phyloP scores from a whole-genome alignment of 495 filamentous ascomycete genomes.

The Entonaema liquescens region DNA sequence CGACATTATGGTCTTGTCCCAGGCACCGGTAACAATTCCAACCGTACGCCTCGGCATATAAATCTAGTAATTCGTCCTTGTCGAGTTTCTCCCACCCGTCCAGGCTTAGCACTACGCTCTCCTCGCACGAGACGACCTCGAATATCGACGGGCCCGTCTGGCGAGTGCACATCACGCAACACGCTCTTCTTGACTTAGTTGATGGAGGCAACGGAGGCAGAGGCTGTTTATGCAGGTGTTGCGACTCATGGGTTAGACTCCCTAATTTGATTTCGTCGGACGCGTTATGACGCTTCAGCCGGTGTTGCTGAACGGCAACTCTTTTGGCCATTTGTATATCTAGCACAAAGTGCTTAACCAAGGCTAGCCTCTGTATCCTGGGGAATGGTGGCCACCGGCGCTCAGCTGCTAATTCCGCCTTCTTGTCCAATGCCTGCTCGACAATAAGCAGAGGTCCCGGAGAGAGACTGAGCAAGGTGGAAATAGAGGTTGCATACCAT shows the following conservation, averaged over 20 bases:
- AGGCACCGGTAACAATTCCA: constrained; percentile 36
- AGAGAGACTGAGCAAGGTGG: constrained; percentile 14
- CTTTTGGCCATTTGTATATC: constrained; percentile 37
- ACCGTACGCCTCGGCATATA: constrained; percentile 36
- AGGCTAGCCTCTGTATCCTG: constrained; percentile 22
- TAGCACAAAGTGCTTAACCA: constrained; percentile 33
- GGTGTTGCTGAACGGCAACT: constrained; percentile 31
- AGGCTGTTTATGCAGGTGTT: constrained; percentile 32
- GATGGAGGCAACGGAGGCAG: constrained; percentile 9
- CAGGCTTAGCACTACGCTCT: constrained; percentile 36
- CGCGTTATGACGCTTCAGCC: constrained; percentile 24
- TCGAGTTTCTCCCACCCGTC: constrained; percentile 28
- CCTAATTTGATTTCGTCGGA: constrained; percentile 20
- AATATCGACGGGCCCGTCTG: constrained; percentile 34
- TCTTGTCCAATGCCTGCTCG: constrained; percentile 22
- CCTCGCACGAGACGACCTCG: constrained; percentile 35
- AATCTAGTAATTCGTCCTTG: constrained; percentile 29
- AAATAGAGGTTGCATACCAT: constrained; percentile 31
- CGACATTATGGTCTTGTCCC: constrained; percentile 29
- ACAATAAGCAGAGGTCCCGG: constrained; percentile 20
- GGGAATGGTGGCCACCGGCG: constrained; percentile 32
- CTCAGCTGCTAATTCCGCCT: constrained; percentile 12
- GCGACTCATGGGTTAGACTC: constrained; percentile 31
- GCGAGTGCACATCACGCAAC: constrained; percentile 34
- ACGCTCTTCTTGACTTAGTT: constrained; percentile 16